Conservation (phyloP, 2,329 filamentous ascomycete species). For the Westerdykella sp. region DNA sequence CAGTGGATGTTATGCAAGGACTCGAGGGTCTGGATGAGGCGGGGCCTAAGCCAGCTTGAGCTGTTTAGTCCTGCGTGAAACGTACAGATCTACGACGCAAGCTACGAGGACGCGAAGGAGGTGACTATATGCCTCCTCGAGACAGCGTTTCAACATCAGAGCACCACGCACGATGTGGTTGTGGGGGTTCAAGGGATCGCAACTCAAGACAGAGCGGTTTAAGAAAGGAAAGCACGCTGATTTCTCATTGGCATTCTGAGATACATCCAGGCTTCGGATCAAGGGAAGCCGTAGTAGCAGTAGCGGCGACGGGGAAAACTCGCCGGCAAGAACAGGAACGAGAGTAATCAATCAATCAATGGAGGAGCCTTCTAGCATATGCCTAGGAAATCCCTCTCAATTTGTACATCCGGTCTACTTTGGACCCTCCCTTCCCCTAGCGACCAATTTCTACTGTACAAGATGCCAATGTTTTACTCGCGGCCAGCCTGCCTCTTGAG, state of each 20-base stretch:
- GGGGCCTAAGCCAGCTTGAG: constrained; percentile 72
- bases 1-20: constrained; percentile 89
- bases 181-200: no score
- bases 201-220: no score
- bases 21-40: constrained; percentile 90
- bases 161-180: no score
- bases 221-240: no score
- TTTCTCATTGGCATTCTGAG: no score
- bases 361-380: constrained; percentile 2
- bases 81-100: neutral
- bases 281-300: no score
- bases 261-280: no score
- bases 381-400: constrained; percentile 4
- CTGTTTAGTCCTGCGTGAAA: neutral
- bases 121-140: no score
- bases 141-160: no score
- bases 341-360: neutral
- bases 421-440: neutral
- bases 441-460: neutral
- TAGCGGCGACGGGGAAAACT: no score
- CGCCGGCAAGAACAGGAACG: no score
- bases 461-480: constrained; percentile 16
- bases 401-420: constrained; percentile 13
- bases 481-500: constrained; percentile 59
- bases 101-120: neutral